Evolutionary conservation across 441 rosid genomes (phyloP), one percentile per base, ranked within the genome.

Genomic region (Erodium texanum): DNA sequence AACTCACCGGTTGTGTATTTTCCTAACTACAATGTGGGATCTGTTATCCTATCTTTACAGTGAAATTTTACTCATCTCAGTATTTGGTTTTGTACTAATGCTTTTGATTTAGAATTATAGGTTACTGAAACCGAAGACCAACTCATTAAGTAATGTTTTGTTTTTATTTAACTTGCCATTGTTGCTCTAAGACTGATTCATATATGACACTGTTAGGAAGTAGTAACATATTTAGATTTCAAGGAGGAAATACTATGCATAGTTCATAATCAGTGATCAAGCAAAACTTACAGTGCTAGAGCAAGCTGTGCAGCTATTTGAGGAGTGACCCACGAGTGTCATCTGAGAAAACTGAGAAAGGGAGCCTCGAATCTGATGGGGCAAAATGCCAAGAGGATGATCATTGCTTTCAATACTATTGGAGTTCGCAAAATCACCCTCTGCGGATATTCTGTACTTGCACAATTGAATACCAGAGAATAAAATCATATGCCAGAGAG

Each of bases 361-460:
- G 69, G 90, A 86, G 45, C 99, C 97, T 73, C 97, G 85, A 67
- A 91, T 87, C 80, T 91, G 97, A 82, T 93, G 99, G 67, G 96
- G 99, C 74, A 91, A 80, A 69, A 91, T 82, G 54, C 99, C 99
- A 18, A 93, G 93, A 66, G 95, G 92, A 5, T 74, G 96, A 63
- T 87, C 93, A 19, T 27, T 32, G 71, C 76, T 79, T 48, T 75
- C 84, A 62, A 80, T 75, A 62, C 66, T 71, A 77, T 62, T 74
- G 10, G 84, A 79, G 76, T 76, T 78, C 32, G 87, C 71, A 67
- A 84, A 78, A 70, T 85, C 96, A 19, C 89, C 96, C 73, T 75
- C 78, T 1, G 95, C 90, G 68, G 62, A 80, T 59, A 85, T 83
- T 78, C 97, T 93, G 81, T 45, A 71, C 56, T 66, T 24, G 14